Evolutionary conservation across 2,329 filamentous ascomycete genomes (phyloP).

Genomic region (Exophiala bonariae): DNA sequence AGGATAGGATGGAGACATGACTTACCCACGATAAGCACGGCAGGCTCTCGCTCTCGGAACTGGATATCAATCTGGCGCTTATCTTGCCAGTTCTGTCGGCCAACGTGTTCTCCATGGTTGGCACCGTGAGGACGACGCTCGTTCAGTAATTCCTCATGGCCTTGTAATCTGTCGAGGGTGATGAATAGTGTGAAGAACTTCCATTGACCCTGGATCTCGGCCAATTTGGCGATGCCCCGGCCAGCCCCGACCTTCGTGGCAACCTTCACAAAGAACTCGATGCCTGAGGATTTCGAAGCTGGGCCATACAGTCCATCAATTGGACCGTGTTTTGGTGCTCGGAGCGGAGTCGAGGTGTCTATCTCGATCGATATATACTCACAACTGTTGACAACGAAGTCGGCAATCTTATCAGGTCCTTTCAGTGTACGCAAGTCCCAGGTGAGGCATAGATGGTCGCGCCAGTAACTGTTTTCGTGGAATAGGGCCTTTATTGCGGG

Average conservation of each 20-base stretch:
- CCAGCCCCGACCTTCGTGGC: slow-evolving; percentile 57
- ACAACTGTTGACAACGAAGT: slow-evolving; percentile 36
- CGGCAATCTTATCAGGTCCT: slow-evolving; percentile 41
- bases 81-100: slow-evolving; percentile 61
- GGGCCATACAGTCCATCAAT: slow-evolving; percentile 50
- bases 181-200: slow-evolving; percentile 66
- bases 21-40: slow-evolving; percentile 62
- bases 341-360: slow-evolving; percentile 45
- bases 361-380: slow-evolving; percentile 46
- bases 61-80: slow-evolving; percentile 49
- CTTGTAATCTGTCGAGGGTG: slow-evolving; percentile 53
- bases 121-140: slow-evolving; percentile 55
- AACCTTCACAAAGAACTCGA: slow-evolving; percentile 59
- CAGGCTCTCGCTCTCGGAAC: slow-evolving; percentile 54
- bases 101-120: slow-evolving; percentile 52
- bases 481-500: slow-evolving; percentile 44
- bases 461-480: slow-evolving; percentile 54
- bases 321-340: slow-evolving; percentile 43
- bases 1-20: slow-evolving; percentile 29
- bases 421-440: slow-evolving; percentile 59
- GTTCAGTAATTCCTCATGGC: slow-evolving; percentile 51
- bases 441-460: slow-evolving; percentile 57
- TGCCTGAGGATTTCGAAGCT: slow-evolving; percentile 47
- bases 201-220: slow-evolving; percentile 49
- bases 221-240: slow-evolving; percentile 56